These are phyloP conservation scores for Cucurbita ficifolia DNA, from an alignment of 306 rosid species.

Conservation along the genomic window DNA sequence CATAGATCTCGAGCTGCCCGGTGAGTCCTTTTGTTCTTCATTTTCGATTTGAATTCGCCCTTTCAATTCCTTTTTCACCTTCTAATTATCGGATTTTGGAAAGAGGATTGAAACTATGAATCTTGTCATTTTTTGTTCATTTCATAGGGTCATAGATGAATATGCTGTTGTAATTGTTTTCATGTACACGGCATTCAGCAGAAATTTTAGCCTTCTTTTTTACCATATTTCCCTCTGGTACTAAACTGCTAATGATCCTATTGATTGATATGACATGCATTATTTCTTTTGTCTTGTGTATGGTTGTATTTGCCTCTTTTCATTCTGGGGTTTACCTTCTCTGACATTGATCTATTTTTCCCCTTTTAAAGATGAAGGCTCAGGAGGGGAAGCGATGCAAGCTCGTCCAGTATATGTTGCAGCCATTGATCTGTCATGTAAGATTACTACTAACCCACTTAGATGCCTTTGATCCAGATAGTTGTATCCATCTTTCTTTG, in stretches of 20 bases:
- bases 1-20: conserved; percentile 85
- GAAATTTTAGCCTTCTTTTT: background rate
- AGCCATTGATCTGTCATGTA: conserved; percentile 91
- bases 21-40: conserved; percentile 9
- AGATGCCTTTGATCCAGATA: background rate
- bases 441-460: conserved; percentile 12
- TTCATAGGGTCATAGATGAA: background rate
- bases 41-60: background rate
- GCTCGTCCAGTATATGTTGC: conserved; percentile 90
- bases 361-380: conserved; percentile 33
- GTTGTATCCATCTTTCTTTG: background rate
- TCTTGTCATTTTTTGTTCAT: background rate
- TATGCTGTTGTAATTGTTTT: background rate
- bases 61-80: background rate
- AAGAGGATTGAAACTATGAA: background rate
- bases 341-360: background rate
- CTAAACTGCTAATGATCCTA: background rate
- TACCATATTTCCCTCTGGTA: background rate
- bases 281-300: background rate
- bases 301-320: background rate
- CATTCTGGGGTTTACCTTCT: background rate
- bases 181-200: background rate
- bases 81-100: background rate
- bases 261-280: background rate
- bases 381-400: conserved; percentile 41